These are phyloP conservation scores for Myxozyma neotropica DNA, from an alignment of 805 yeast species.

Conservation along the genomic window DNA sequence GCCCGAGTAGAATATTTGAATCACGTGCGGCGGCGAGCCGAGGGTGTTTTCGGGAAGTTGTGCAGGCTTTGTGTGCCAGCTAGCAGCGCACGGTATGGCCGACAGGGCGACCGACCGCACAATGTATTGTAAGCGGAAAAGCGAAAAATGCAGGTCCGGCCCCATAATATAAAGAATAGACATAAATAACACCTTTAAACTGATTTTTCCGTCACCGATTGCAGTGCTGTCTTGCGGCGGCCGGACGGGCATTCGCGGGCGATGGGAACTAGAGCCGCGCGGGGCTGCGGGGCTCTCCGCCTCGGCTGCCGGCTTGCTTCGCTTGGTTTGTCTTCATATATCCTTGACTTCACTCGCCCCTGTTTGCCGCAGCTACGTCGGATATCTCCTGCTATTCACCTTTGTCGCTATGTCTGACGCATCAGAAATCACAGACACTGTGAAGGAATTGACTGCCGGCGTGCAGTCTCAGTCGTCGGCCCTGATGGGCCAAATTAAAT, in stretches of 20 bases:
- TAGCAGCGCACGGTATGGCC: no score
- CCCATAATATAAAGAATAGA: no score
- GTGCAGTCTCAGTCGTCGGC: slow-evolving; percentile 33
- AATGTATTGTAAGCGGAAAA: no score
- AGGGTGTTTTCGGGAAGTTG: neutral
- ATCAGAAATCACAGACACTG: slow-evolving; percentile 34
- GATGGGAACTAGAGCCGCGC: slow-evolving; percentile 17
- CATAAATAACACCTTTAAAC: no score
- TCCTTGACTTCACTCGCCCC: neutral
- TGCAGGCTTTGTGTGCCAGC: no score
- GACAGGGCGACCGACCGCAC: no score
- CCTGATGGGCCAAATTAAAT: slow-evolving; percentile 74
- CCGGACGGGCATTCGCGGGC: slow-evolving; percentile 6
- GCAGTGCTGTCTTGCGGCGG: neutral
- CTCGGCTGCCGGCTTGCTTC: slow-evolving; percentile 9
- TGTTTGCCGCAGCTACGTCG: neutral
- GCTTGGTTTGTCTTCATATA: neutral
- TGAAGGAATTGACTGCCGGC: neutral
- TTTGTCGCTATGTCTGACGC: slow-evolving; percentile 39
- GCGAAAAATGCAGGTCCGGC: no score
- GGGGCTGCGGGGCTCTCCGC: slow-evolving; percentile 21
- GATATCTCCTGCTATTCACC: no score
- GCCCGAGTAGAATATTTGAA: neutral
- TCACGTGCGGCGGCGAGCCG: slow-evolving; percentile 9
- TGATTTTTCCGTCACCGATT: no score